Base-by-base conservation (phyloP, 768 basidiomycete genomes). In the Lactarius indigo region DNA sequence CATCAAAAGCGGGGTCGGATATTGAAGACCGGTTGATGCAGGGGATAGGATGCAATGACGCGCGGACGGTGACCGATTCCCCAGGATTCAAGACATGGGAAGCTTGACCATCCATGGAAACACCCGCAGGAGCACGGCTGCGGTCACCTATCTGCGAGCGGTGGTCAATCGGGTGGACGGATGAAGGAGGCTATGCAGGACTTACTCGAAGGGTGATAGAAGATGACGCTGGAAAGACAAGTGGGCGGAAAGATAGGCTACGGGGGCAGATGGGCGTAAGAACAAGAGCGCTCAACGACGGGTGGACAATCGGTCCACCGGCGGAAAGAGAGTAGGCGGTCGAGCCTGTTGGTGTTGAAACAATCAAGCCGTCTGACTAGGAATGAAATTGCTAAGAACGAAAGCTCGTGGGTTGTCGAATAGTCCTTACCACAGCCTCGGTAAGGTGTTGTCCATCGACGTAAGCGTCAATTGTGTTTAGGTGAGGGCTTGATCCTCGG, bases 231-330 rank as follows among this genome's bases (percentile, higher is more conserved):
- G 96, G 96, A 70, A 98, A 90, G 8, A 98, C 90, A 3, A 98
- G 84, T 2, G 95, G 94, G 15, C 96, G 82, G 77, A 98, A 98
- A 35, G 91, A 93, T 23, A 98, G 78, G 74, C 92, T 94, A 63
- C 96, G 84, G 57, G 96, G 96, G 73, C 94, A 95, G 70, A 98
- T 96, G n/a, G 96, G 96, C 1, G 96, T 96, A 50, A 98, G 79
- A 17, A 98, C 90, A 59, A 97, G 83, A 1, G 94, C 92, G 66
- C 91, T 91, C 44, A 96, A 79, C 2, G 92, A 92, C 2, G 96
- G 96, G 69, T 97, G 96, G 0, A 97, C 94, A 70, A 98, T 97
- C 4, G 96, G 96, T 30, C 96, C 96, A 39, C 96, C 96, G 0
- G 95, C 92, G 3, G 94, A 96, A 28, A 98, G 82, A 1, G 95